phyloP scores from a whole-genome alignment of 1,139 yeast genomes.

The Citeromyces siamensis region DNA sequence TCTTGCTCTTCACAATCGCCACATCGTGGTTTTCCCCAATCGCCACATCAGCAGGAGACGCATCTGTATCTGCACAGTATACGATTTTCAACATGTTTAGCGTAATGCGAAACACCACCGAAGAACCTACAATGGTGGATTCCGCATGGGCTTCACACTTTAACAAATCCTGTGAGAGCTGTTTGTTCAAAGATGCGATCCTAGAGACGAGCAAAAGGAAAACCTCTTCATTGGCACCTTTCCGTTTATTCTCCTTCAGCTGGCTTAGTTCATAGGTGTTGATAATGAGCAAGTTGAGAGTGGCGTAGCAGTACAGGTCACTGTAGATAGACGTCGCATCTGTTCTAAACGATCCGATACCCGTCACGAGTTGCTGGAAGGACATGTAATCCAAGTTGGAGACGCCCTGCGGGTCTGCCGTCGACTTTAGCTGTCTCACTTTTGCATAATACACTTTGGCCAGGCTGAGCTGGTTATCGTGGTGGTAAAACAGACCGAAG shows the following conservation, averaged over 20 bases:
- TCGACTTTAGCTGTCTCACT: conserved; percentile 14
- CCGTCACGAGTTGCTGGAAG: conserved; percentile 11
- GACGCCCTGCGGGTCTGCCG: conserved; percentile 10
- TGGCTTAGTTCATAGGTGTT: conserved; percentile 9
- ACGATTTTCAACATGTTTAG: conserved; percentile 7
- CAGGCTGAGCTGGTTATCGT: conserved; percentile 21
- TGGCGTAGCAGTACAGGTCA: conserved; percentile 12
- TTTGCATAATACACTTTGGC: conserved; percentile 27
- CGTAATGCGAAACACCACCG: conserved; percentile 9
- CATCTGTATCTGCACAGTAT: background rate
- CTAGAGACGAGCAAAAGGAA: background rate
- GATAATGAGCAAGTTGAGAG: conserved; percentile 12
- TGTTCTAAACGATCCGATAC: conserved; percentile 12
- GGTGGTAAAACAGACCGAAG: conserved; percentile 26
- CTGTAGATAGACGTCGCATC: conserved; percentile 11
- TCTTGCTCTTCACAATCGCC: background rate
- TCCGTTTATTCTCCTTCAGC: conserved; percentile 7
- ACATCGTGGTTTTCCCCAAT: background rate
- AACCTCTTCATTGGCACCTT: background rate
- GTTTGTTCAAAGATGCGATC: background rate
- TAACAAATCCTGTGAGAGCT: conserved; percentile 5
- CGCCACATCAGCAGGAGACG: conserved; percentile 2
- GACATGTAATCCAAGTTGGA: conserved; percentile 11
- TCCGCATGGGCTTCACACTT: conserved; percentile 4
- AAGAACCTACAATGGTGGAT: conserved; percentile 4